phyloP scores from a whole-genome alignment of 768 basidiomycete species.

The Agaricus blazei region DNA sequence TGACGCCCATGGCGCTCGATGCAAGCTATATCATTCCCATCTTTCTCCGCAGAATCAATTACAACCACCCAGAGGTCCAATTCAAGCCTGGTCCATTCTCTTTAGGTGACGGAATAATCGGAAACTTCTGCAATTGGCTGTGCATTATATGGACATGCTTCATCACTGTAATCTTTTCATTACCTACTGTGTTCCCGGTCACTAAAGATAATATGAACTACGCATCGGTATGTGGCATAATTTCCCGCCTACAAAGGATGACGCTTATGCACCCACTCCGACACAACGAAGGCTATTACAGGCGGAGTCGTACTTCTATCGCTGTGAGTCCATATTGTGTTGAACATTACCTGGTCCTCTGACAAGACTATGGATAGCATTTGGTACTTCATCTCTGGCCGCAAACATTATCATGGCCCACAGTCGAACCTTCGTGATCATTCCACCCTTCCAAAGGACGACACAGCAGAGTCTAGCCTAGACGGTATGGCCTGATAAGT shows the following conservation, averaged over 20 bases:
- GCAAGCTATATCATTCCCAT: slow-evolving; percentile 82
- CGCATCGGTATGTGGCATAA: slow-evolving; percentile 47
- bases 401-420: slow-evolving; percentile 55
- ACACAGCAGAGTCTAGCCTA: neutral
- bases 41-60: slow-evolving; percentile 61
- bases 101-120: slow-evolving; percentile 66
- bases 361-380: slow-evolving; percentile 20
- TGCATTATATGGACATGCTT: slow-evolving; percentile 70
- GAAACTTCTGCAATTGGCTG: slow-evolving; percentile 53
- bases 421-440: slow-evolving; percentile 42
- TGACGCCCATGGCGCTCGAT: slow-evolving; percentile 76
- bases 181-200: slow-evolving; percentile 67
- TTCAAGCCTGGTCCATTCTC: slow-evolving; percentile 88
- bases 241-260: neutral
- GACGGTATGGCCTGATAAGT: slow-evolving; percentile 2
- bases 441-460: slow-evolving; percentile 7
- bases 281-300: slow-evolving; percentile 38
- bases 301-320: slow-evolving; percentile 48
- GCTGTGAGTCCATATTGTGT: slow-evolving; percentile 33
- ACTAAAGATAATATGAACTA: slow-evolving; percentile 78
- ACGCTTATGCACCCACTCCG: slow-evolving; percentile 1
- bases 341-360: neutral
- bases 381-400: slow-evolving; percentile 52
- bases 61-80: slow-evolving; percentile 73
- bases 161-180: slow-evolving; percentile 64